Percentiles rank a stretch among this genome's conserved stretches.
phyloP scores from a whole-genome alignment of 2,329 filamentous ascomycete genomes.

The Pezicula neosporulosa region DNA sequence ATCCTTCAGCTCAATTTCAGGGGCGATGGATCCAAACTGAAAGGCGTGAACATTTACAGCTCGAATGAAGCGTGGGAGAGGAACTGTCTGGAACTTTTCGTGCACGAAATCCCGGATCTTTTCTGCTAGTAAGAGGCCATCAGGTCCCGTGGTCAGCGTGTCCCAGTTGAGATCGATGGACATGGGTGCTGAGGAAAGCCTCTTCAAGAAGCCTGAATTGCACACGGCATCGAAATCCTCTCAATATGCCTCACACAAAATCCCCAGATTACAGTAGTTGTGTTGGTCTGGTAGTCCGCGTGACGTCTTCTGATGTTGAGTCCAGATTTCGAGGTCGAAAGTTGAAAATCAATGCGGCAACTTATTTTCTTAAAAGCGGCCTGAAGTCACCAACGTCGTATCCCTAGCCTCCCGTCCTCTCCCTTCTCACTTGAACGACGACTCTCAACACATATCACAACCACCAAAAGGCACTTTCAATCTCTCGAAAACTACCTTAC shows the following conservation, averaged over 20 bases:
- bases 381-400: too few species aligned
- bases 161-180: constrained; percentile 98
- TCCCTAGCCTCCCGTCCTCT: too few species aligned
- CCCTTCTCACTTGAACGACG: too few species aligned
- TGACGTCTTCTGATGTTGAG: too few species aligned
- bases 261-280: neutral
- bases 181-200: constrained; percentile 49
- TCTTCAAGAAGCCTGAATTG: neutral
- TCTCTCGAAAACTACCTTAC: too few species aligned
- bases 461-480: too few species aligned
- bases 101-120: constrained; percentile 91
- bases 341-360: too few species aligned
- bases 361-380: too few species aligned
- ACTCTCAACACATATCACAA: too few species aligned
- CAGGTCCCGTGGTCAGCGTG: constrained; percentile 81
- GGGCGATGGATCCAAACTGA: constrained; percentile 80
- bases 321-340: too few species aligned
- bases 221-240: constrained; percentile 1
- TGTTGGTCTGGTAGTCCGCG: neutral
- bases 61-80: constrained; percentile 92
- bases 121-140: constrained; percentile 80
- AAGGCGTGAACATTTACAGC: constrained; percentile 94
- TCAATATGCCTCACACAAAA: neutral
- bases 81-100: constrained; percentile 89
- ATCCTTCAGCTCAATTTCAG: constrained; percentile 89